Conservation (phyloP, 1,139 yeast species). For the Kurtzmaniella quercitrusa region DNA sequence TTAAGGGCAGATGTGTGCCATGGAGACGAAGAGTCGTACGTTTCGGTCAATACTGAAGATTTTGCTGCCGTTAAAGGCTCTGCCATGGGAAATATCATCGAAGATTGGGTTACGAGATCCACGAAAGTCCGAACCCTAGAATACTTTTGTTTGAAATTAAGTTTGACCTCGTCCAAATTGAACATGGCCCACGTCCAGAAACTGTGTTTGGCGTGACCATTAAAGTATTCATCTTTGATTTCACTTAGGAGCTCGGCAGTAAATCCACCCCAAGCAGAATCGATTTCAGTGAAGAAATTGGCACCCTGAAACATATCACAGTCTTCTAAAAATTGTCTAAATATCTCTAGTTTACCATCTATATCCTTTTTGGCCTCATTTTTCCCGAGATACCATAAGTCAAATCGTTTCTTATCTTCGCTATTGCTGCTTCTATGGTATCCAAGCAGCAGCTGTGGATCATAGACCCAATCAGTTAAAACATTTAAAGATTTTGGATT, state of each 20-base stretch:
- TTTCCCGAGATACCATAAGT: slow-evolving; percentile 23
- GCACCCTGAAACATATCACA: slow-evolving; percentile 74
- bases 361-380: slow-evolving; percentile 26
- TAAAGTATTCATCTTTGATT: slow-evolving; percentile 67
- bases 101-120: slow-evolving; percentile 40
- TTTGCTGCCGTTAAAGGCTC: slow-evolving; percentile 2
- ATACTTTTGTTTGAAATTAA: slow-evolving; percentile 16
- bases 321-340: slow-evolving; percentile 67
- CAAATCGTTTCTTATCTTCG: slow-evolving; percentile 19
- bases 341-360: slow-evolving; percentile 54
- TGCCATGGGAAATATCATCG: slow-evolving; percentile 49
- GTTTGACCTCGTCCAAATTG: slow-evolving; percentile 16
- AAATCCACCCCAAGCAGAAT: slow-evolving; percentile 85
- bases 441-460: slow-evolving; percentile 13
- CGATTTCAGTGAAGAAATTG: slow-evolving; percentile 62
- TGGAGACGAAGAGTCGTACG: slow-evolving; percentile 17
- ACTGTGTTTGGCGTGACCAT: slow-evolving; percentile 38
- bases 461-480: slow-evolving; percentile 52
- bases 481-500: slow-evolving; percentile 56
- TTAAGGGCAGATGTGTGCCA: slow-evolving; percentile 42
- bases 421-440: slow-evolving; percentile 28
- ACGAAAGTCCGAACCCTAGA: slow-evolving; percentile 46
- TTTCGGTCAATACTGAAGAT: slow-evolving; percentile 8
- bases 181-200: slow-evolving; percentile 56
- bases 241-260: slow-evolving; percentile 46